These are phyloP conservation scores for Nemania sp. DNA, from an alignment of 2,329 filamentous ascomycete species.

Conservation along the genomic window DNA sequence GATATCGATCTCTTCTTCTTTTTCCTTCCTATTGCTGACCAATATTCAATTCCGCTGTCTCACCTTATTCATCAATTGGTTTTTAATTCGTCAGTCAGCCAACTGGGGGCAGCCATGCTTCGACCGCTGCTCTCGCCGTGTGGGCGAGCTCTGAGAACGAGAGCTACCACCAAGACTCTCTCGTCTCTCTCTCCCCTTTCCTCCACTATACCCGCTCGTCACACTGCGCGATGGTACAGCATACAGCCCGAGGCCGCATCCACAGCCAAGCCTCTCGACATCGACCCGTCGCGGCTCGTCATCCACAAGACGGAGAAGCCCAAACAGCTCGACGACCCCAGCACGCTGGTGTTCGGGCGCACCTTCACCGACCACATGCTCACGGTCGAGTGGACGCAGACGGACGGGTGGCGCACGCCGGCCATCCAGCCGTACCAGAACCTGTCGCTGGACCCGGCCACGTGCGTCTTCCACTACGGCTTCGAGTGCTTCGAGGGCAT, in stretches of 20 bases:
- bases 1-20: too few species aligned
- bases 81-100: too few species aligned
- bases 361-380: slow-evolving; percentile 99
- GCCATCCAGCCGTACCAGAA: slow-evolving; percentile 94
- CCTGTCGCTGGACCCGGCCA: slow-evolving; percentile 92
- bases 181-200: slow-evolving; percentile 39
- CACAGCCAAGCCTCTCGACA: slow-evolving; percentile 59
- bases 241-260: slow-evolving; percentile 55
- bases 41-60: too few species aligned
- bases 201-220: slow-evolving; percentile 41
- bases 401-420: slow-evolving; percentile 80
- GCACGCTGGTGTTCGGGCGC: slow-evolving; percentile 86
- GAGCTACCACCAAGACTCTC: slow-evolving; percentile 30
- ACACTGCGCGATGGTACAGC: slow-evolving; percentile 53
- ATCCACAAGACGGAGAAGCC: slow-evolving; percentile 76
- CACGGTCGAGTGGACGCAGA: slow-evolving; percentile 86
- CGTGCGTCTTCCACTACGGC: slow-evolving; percentile 97
- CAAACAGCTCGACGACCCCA: slow-evolving; percentile 71
- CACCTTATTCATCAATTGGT: too few species aligned
- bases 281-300: slow-evolving; percentile 77
- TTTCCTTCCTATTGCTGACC: too few species aligned
- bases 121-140: slow-evolving; percentile 49
- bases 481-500: slow-evolving; percentile 99
- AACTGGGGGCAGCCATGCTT: too few species aligned
- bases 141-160: slow-evolving; percentile 41